phyloP scores from a whole-genome alignment of 805 yeast species.

The Candida patagonica region DNA sequence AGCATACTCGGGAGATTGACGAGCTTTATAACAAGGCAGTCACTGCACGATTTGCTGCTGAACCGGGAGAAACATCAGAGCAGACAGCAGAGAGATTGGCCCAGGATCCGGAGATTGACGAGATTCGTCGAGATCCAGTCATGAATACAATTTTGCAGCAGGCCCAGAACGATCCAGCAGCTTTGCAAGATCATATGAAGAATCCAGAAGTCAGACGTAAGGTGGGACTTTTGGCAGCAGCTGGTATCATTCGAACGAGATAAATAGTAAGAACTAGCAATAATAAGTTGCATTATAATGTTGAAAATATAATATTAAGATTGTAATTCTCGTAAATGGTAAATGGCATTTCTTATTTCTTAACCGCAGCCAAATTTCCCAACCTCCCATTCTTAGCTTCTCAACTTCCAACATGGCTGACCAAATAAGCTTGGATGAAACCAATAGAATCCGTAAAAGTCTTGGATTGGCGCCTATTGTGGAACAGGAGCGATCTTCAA shows the following conservation, averaged over 20 bases:
- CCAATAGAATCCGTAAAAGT: slow-evolving; percentile 42
- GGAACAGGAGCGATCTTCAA: not conserved
- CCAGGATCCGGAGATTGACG: slow-evolving; percentile 88
- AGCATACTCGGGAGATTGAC: slow-evolving; percentile 68
- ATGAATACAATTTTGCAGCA: slow-evolving; percentile 93
- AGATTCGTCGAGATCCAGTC: slow-evolving; percentile 85
- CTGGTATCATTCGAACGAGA: slow-evolving; percentile 92
- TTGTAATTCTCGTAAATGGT: too few relatives aligned
- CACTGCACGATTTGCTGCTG: slow-evolving; percentile 64
- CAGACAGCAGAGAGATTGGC: slow-evolving; percentile 85
- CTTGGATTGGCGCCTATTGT: slow-evolving; percentile 47
- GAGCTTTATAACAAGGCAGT: slow-evolving; percentile 69
- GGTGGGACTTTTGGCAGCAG: slow-evolving; percentile 83
- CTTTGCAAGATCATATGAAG: slow-evolving; percentile 94
- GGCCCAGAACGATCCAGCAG: slow-evolving; percentile 93
- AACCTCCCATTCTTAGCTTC: not conserved
- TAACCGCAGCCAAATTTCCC: too few relatives aligned
- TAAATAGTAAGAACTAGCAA: too few relatives aligned
- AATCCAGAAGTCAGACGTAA: slow-evolving; percentile 88
- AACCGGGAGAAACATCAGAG: slow-evolving; percentile 86
- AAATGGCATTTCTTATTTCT: too few relatives aligned
- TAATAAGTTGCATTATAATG: too few relatives aligned
- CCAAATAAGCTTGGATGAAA: slow-evolving; percentile 39
- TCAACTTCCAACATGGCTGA: not conserved
- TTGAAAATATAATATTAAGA: too few relatives aligned